Evolutionary conservation across 2,329 filamentous ascomycete genomes (phyloP), one percentile per base, ranked within the genome.

Genomic region (Colletotrichum tofieldiae): DNA sequence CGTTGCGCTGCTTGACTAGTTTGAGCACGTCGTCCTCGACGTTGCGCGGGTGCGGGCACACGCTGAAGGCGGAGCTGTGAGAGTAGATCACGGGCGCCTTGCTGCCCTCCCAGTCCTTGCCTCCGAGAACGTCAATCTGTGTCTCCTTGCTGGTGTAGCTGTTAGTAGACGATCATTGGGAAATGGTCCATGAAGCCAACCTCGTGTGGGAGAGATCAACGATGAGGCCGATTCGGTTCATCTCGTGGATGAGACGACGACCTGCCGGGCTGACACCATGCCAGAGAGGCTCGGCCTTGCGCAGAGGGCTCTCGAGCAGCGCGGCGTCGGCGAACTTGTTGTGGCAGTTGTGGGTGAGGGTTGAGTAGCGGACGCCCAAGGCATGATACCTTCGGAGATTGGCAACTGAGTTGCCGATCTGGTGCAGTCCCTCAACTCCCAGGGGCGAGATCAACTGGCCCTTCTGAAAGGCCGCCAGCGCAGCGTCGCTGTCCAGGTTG

Each of bases 161-260:
- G 23, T 77, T 54, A 76, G 47, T 26, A 5, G 39, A 23, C 5
- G 41, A 39, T 23, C 11, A 23, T 39, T 11, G 12, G 54, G 12
- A 5, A 20, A 16, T 18, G 32, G 12, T 41, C 2, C 29, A 20
- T 18, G 20, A 54, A 29, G 18, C 75, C 65, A 68, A 82, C 82
- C 83, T 90, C 5, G 86, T 86, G 81, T 98, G 96, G 8, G 93
- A 89, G 45, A 98, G 86, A 79, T 98, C 96, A 51, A 98, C 93
- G n/a, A 98, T 91, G 92, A 98, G 95, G 35, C 96, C 96, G 2
- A 98, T 85, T 3, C 96, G 90, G 80, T 98, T 98, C 95, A 98
- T 98, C 84, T 98, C 96, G 45, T 86, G 86, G 55, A 98, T 86
- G 0, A 98, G 83, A 16, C 86, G 80, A 63, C 89, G 88, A 5